phyloP scores from a whole-genome alignment of 139 green algal genomes.

The Pycnococcus provasolii region DNA sequence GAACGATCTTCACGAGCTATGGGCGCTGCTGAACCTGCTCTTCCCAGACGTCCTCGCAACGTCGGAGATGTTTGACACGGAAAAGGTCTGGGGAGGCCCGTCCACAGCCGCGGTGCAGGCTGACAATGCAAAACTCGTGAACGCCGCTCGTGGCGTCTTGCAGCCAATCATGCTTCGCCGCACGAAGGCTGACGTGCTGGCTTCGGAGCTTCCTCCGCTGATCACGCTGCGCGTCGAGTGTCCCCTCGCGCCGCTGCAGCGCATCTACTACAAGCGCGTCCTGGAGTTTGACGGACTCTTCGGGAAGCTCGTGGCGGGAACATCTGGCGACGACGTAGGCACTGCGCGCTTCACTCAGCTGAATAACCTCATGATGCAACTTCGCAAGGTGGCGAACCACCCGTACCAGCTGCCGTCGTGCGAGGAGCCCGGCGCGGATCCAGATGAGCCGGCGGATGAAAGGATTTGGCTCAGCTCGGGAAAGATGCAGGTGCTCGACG shows the following conservation, averaged over 20 bases:
- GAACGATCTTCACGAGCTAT: constrained; percentile 72
- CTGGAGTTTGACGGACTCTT: constrained; percentile 6
- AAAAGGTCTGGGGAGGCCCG: neutral
- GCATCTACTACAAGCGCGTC: constrained; percentile 1
- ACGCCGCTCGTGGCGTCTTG: neutral
- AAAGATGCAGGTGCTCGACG: constrained; percentile 57
- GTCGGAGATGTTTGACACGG: neutral
- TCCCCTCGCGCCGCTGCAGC: neutral
- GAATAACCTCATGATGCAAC: constrained; percentile 64
- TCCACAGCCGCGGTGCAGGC: neutral
- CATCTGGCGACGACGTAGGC: neutral
- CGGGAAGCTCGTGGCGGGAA: neutral
- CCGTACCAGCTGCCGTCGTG: constrained; percentile 26
- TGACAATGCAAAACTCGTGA: neutral
- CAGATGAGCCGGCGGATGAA: neutral
- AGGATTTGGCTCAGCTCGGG: constrained; percentile 27
- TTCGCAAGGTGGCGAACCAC: constrained; percentile 73
- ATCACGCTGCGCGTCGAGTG: neutral
- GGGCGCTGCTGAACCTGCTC: constrained; percentile 57
- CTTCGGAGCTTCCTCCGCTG: neutral
- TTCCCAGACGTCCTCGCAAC: constrained; percentile 56
- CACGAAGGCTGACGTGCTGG: constrained; percentile 4
- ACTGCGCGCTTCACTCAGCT: constrained; percentile 7
- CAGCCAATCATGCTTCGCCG: constrained; percentile 13
- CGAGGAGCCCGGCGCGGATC: neutral